Conservation (phyloP, 2,329 filamentous ascomycete genomes). For the Cercospora sp. region DNA sequence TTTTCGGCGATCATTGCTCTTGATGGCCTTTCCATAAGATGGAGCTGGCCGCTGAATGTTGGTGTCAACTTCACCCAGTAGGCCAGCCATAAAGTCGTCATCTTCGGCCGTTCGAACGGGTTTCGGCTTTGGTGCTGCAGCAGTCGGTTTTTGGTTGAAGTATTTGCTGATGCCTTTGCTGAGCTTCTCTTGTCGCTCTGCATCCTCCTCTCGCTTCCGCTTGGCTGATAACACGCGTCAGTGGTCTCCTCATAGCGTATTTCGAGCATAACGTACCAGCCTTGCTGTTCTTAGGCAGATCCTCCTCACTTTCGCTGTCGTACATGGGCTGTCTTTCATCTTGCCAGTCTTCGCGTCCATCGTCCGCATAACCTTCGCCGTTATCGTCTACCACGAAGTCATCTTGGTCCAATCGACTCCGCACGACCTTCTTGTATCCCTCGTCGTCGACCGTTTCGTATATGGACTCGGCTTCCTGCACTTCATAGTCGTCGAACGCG, state of each 20-base stretch:
- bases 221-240: slow-evolving; percentile 60
- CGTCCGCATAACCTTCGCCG: slow-evolving; percentile 93
- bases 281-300: slow-evolving; percentile 59
- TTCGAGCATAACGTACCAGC: slow-evolving; percentile 47
- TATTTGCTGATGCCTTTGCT: slow-evolving; percentile 93
- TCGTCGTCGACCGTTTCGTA: slow-evolving; percentile 98
- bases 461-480: slow-evolving; percentile 77
- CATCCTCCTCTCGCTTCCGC: slow-evolving; percentile 82
- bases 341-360: slow-evolving; percentile 93
- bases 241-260: neutral
- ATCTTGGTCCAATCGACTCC: slow-evolving; percentile 83
- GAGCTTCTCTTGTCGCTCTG: slow-evolving; percentile 79
- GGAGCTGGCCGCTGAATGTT: slow-evolving; percentile 63
- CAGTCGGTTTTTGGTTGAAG: slow-evolving; percentile 74
- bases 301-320: slow-evolving; percentile 75
- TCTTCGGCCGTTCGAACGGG: slow-evolving; percentile 63
- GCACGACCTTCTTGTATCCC: slow-evolving; percentile 93
- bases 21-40: slow-evolving; percentile 62
- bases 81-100: slow-evolving; percentile 78
- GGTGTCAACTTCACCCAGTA: slow-evolving; percentile 84
- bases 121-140: slow-evolving; percentile 72
- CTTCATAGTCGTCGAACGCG: slow-evolving; percentile 80
- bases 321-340: slow-evolving; percentile 64
- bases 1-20: slow-evolving; percentile 75
- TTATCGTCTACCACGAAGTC: slow-evolving; percentile 99